These are phyloP conservation scores for Physcomitrellopsis africana DNA, from an alignment of 225 moss, liverwort and hornwort species.

Conservation along the genomic window DNA sequence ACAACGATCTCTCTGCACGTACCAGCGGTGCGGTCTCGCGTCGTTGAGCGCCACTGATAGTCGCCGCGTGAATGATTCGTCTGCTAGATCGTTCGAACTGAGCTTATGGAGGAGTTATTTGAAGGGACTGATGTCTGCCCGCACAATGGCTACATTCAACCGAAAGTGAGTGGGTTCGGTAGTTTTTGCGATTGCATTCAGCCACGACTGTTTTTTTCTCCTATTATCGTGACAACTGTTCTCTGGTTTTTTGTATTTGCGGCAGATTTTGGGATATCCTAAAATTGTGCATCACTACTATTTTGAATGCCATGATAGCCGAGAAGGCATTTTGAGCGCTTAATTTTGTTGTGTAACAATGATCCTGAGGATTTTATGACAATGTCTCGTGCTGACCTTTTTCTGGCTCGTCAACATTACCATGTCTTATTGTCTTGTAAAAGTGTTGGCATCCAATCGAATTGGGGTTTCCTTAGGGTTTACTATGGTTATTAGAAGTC, in stretches of 20 bases:
- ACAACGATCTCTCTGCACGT: constrained; percentile 34
- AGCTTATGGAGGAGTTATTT: constrained; percentile 47
- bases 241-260: neutral
- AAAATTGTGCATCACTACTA: neutral
- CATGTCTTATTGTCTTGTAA: neutral
- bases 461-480: neutral
- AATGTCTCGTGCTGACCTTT: neutral
- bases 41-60: constrained; percentile 12
- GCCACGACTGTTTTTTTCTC: neutral
- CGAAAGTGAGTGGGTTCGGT: constrained; percentile 39
- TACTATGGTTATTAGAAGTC: neutral
- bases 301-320: neutral
- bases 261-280: constrained; percentile 2
- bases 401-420: neutral
- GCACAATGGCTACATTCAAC: constrained; percentile 55
- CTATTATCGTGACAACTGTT: neutral
- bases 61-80: constrained; percentile 12
- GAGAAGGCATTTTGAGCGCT: neutral
- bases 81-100: constrained; percentile 28
- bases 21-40: constrained; percentile 32
- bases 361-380: constrained; percentile 14
- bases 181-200: neutral
- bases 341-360: too few species aligned
- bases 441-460: neutral
- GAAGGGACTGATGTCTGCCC: constrained; percentile 37